These are phyloP conservation scores for Ceratobasidium sp. DNA, from an alignment of 1,284 basidiomycete genomes.

Conservation along the genomic window DNA sequence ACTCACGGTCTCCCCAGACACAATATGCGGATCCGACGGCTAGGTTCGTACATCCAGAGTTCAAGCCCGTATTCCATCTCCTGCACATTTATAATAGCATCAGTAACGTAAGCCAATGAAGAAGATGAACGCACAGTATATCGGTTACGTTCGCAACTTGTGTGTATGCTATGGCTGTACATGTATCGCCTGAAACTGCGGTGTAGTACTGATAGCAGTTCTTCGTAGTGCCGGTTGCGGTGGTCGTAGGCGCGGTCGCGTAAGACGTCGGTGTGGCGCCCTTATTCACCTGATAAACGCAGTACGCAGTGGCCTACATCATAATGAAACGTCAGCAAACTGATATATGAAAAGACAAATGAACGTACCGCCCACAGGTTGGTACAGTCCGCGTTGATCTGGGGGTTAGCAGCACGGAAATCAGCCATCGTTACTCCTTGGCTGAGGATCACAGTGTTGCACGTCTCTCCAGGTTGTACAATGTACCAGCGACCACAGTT, in stretches of 20 bases:
- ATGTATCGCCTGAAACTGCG: constrained; percentile 5
- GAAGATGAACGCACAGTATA: not conserved
- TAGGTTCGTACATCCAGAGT: constrained; percentile 8
- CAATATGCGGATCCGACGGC: constrained; percentile 4
- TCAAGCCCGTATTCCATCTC: constrained; percentile 8
- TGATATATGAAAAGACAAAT: not conserved
- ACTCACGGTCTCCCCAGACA: constrained; percentile 14
- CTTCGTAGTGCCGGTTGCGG: constrained; percentile 11
- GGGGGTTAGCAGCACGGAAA: constrained; percentile 3
- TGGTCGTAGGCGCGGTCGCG: not conserved
- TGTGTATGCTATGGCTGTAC: constrained; percentile 6
- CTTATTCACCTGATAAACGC: constrained; percentile 4
- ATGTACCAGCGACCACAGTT: constrained; percentile 18
- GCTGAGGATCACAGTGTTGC: constrained; percentile 20
- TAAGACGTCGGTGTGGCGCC: constrained; percentile 12
- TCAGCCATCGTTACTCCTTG: constrained; percentile 15
- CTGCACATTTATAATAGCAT: not conserved
- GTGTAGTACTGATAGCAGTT: constrained; percentile 22
- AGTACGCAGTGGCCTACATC: constrained; percentile 16
- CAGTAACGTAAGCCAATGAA: not conserved
- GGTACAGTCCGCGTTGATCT: constrained; percentile 14
- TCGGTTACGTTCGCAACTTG: constrained; percentile 8
- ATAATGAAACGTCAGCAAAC: not conserved
- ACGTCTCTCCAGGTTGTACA: constrained; percentile 10
- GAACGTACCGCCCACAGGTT: constrained; percentile 10